phyloP scores from a whole-genome alignment of 257 asterid genomes.

The Nicotiana otophora region DNA sequence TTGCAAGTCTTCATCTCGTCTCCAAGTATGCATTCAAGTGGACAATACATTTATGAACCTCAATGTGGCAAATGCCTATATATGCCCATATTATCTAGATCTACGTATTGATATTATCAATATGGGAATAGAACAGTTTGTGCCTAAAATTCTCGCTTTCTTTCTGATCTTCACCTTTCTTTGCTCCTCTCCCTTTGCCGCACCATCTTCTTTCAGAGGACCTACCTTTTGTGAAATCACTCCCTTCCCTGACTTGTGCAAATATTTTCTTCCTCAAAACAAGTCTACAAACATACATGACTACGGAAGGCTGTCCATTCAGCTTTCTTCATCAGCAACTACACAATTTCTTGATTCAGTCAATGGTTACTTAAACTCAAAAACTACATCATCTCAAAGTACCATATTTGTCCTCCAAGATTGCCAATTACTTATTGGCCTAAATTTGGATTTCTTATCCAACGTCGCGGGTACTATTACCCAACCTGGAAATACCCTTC shows the following conservation, averaged over 20 bases:
- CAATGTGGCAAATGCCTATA: neutral
- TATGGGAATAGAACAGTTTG: neutral
- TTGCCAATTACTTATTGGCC: conserved; percentile 20
- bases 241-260: conserved; percentile 16
- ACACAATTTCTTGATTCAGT: neutral
- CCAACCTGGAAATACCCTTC: neutral
- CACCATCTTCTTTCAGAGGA: neutral
- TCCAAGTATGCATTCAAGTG: neutral
- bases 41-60: neutral
- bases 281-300: conserved; percentile 15
- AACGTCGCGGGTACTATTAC: neutral
- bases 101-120: too few species aligned
- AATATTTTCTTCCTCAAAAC: conserved; percentile 9
- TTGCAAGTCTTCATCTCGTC: neutral
- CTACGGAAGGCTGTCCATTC: conserved; percentile 7
- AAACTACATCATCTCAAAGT: neutral
- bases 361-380: neutral
- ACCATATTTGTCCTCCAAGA: conserved; percentile 17
- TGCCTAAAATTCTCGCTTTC: neutral
- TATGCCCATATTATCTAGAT: neutral
- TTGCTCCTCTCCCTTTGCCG: neutral
- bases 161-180: neutral
- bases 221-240: conserved; percentile 13
- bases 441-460: conserved; percentile 12
- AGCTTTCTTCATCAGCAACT: conserved; percentile 8